Base-by-base conservation (phyloP, 1,284 basidiomycete genomes). In the Lentinula novae-zelandiae region DNA sequence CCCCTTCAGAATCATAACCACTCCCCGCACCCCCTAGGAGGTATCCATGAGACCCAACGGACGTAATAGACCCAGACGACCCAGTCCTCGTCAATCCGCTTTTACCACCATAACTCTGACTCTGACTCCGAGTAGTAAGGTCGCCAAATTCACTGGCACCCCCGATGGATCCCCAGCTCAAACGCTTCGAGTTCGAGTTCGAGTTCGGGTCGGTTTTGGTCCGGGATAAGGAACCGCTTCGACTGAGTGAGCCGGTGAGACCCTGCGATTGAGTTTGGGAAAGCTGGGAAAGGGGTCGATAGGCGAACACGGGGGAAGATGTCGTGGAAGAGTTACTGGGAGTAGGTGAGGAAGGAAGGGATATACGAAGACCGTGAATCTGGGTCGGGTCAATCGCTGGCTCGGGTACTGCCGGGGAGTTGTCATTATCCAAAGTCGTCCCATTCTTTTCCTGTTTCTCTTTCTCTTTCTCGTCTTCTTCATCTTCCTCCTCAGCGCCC, bases 321-420 rank as follows among this genome's bases (percentile, higher is more conserved):
- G 44, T 33, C 10, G 46, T 20, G 39, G 52, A 55, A 34, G 42
- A 38, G 27, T 31, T 40, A 17, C 58, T 46, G 10, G 27, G 17
- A 27, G 3, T 71, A 68, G 36, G 70, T 60, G 34, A 69, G 62
- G 6, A 73, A 66, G 7, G 73, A 70, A 12, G 83, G 40, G 77
- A 79, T 60, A 89, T 82, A 60, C 83, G 78, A 64, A 89, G 69
- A 3, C 87, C 87, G 52, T 87, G 85, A 17, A 89, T 80, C 60
- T 81, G 78, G 2, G 73, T 68, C 7, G 76, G 72, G n/a, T 71
- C 64, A 15, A 27, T 27, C 27, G 27, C 27, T 27, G 27, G 27
- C 27, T 27, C 27, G 27, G 27, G 27, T 27, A 4, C 3, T 59
- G 38, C 70, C 67, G 7, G 68, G 64, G 5, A 53, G 20, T 65